Base-by-base conservation (phyloP, 257 asterid species). In the Jaltomata sinuosa region DNA sequence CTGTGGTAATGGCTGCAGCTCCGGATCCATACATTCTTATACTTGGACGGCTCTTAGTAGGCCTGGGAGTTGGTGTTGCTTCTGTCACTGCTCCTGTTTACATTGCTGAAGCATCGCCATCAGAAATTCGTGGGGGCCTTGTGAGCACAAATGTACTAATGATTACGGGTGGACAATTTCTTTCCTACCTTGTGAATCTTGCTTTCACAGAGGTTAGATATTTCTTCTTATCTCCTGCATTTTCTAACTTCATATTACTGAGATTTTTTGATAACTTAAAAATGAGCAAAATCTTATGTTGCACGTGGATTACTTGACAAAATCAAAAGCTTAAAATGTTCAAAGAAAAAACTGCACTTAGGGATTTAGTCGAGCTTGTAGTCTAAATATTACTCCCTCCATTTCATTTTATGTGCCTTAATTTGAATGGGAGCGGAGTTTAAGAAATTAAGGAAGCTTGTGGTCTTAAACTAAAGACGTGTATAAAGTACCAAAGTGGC, bases 131-230 rank as follows among this genome's bases (percentile, higher is more conserved):
- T 85, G 99, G 98, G 85, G 97, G 97, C 87, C 94, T 96, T 85
- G 99, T 96, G 61, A 93, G 98, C 92, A 93, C 99, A 25, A 96
- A 96, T 85, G 98, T 96, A 78, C 94, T 96, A 64, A 96, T 96
- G 99, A 94, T 96, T 81, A 96, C 98, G 81, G 97, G 99, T 79
- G 99, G 99, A 88, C 98, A 93, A 53, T 94, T 94, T 88, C 92
- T 96, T 87, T 96, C 99, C 85, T 96, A 96, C 92, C 96, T 96
- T 80, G 97, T 96, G 85, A 96, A 96, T 90, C 94, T 96, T 88
- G 97, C 93, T 84, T 96, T 96, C 90, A 96, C 99, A 79, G 94
- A 94, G 97, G 98, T 96, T 87, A 86, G 97, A 85, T 80, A 64
- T 87, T 81, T 53, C 45, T 84, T 52, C 29, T 50, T 84, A 53